Evolutionary conservation across 23 red algal species (phyloP), one percentile per base, ranked within the genome.

Genomic region (Agarophyton chilense): DNA sequence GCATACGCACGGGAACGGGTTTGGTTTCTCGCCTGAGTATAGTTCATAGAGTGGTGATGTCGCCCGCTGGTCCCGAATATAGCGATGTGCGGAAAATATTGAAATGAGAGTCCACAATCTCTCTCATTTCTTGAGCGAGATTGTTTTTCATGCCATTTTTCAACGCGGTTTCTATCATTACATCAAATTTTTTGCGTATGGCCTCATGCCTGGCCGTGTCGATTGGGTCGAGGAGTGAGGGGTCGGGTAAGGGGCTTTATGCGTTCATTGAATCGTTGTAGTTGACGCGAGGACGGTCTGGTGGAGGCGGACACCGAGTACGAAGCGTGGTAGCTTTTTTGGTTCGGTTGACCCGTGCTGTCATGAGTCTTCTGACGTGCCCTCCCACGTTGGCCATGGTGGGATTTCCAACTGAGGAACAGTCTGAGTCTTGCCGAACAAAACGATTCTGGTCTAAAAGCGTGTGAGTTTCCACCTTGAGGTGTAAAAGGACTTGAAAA

Each of bases 131-230:
- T n/a, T n/a, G n/a, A n/a, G n/a, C n/a, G n/a, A n/a, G n/a, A n/a
- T n/a, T n/a, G n/a, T n/a, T n/a, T 18, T 13, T 8, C 64, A 51
- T 10, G 72, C 40, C 72, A 49, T 78, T 78, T 17, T 44, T 11
- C 2, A 10, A 2, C 12, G 72, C 72, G 13, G 4, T 10, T 14
- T 78, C 12, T 12, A 34, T 18, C 46, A 78, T 49, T 10, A 8
- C n/a, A 5, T 52, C 13, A 13, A 52, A 6, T 10, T 35, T 41
- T 11, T 51, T 2, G 2, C 3, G 5, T 24, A 51, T 78, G 12
- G 46, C 72, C 51, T 78, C 72, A 41, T 78, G 72, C 29, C 51
- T 35, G 2, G 46, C 39, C n/a, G 10, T 34, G n/a, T 78, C 72
- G 41, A 78, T 16, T 2, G 72, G 45, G 39, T 51, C 72, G 2